A percentile compares a stretch with the other conserved stretches of the same genome.
phyloP scores from a whole-genome alignment of 257 asterid genomes.

The Nicotiana otophora region DNA sequence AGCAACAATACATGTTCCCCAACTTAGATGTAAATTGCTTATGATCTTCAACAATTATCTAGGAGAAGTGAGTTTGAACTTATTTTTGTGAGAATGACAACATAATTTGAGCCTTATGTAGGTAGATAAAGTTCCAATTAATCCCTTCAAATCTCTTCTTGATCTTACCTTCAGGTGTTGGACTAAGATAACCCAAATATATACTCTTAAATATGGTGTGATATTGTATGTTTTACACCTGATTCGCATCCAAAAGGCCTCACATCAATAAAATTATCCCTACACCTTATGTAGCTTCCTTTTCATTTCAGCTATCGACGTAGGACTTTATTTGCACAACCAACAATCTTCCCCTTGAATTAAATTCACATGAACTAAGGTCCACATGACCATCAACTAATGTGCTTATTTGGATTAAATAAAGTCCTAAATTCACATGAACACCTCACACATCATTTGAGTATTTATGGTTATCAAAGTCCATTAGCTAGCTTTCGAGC shows the following conservation, averaged over 20 bases:
- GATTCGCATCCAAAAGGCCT: neutral
- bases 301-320: neutral
- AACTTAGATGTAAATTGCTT: neutral
- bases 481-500: neutral
- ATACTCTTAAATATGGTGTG: too few relatives aligned
- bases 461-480: neutral
- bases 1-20: neutral
- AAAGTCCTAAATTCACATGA: too few relatives aligned
- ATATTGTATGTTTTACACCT: too few relatives aligned
- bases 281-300: neutral
- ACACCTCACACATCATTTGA: neutral
- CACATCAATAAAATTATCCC: neutral
- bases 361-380: neutral
- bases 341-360: neutral
- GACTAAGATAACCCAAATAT: too few relatives aligned
- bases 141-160: neutral
- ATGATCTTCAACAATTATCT: neutral
- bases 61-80: neutral
- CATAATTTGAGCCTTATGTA: neutral
- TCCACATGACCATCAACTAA: neutral
- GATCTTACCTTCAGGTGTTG: neutral
- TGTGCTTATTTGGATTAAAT: neutral
- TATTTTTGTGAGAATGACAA: neutral
- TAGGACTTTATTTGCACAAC: neutral
- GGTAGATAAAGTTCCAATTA: neutral